Percentiles rank a stretch among this genome's conserved stretches.
Evolutionary conservation across 441 rosid species (phyloP).

Genomic region (Brassica hybrid): DNA sequence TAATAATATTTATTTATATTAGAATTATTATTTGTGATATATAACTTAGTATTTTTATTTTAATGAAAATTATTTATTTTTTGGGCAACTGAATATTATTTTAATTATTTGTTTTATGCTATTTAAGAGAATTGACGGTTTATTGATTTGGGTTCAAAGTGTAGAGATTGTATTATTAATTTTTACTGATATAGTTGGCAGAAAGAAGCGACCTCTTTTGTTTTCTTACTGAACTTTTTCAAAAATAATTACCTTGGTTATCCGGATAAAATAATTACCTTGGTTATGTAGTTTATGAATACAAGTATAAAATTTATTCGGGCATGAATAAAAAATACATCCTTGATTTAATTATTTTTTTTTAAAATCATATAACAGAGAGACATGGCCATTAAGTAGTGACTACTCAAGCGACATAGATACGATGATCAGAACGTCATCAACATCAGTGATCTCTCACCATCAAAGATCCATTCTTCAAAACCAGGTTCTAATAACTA

Average conservation of each 20-base stretch:
- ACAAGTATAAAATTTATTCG: neutral
- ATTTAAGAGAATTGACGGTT: neutral
- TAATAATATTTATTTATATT: no score
- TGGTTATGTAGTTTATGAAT: neutral
- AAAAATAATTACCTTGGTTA: no score
- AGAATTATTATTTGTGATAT: no score
- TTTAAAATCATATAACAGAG: slow-evolving; percentile 41
- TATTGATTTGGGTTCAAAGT: neutral
- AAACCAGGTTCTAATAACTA: slow-evolving; percentile 30
- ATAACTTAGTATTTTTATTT: no score
- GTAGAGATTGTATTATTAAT: neutral
- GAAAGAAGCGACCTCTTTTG: neutral
- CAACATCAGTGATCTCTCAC: slow-evolving; percentile 40
- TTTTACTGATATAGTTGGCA: neutral
- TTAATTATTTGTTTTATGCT: no score
- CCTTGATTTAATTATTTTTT: neutral
- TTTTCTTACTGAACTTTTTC: no score
- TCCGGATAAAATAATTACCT: neutral
- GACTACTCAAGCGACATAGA: slow-evolving; percentile 45
- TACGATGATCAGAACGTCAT: slow-evolving; percentile 41
- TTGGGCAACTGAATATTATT: no score
- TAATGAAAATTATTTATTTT: no score
- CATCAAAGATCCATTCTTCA: slow-evolving; percentile 40
- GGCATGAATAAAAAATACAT: neutral
- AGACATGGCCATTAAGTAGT: slow-evolving; percentile 51